Evolutionary conservation across 345 rosid species (phyloP).

Genomic region (Populus davidiana): DNA sequence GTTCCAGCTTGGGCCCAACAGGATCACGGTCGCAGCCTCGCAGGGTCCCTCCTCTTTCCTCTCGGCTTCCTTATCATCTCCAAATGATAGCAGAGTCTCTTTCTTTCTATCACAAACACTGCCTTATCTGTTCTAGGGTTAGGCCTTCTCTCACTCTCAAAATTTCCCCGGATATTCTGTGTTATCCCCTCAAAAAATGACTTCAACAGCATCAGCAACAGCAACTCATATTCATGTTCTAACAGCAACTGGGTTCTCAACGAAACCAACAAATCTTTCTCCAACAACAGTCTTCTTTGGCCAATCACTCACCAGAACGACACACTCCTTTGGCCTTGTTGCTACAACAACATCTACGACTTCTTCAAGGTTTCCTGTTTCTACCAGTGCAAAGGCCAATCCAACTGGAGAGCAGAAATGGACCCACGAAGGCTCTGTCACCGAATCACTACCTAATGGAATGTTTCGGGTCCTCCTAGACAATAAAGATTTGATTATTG

Average conservation of each 20-base stretch:
- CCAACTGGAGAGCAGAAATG: constrained; percentile 41
- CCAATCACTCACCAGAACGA: background rate
- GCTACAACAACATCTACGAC: background rate
- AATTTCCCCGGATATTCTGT: background rate
- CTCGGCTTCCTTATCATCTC: background rate
- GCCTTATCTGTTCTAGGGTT: background rate
- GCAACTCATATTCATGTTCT: background rate
- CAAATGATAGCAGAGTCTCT: background rate
- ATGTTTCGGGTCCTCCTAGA: constrained; percentile 69
- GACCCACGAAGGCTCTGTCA: constrained; percentile 53
- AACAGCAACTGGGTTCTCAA: background rate
- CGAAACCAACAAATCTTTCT: constrained; percentile 4
- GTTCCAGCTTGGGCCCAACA: background rate
- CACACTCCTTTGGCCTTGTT: background rate
- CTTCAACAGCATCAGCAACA: background rate
- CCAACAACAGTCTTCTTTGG: background rate
- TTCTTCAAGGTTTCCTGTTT: background rate
- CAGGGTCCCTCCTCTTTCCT: background rate
- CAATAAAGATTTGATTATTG: constrained; percentile 59
- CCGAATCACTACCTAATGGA: constrained; percentile 59
- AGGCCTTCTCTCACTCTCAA: background rate
- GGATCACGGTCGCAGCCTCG: background rate
- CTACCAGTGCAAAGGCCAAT: constrained; percentile 2
- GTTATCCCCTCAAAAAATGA: background rate
- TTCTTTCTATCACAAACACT: background rate